Evolutionary conservation across 2,329 filamentous ascomycete genomes (phyloP).

Genomic region (Purpureocillium lavendulum): DNA sequence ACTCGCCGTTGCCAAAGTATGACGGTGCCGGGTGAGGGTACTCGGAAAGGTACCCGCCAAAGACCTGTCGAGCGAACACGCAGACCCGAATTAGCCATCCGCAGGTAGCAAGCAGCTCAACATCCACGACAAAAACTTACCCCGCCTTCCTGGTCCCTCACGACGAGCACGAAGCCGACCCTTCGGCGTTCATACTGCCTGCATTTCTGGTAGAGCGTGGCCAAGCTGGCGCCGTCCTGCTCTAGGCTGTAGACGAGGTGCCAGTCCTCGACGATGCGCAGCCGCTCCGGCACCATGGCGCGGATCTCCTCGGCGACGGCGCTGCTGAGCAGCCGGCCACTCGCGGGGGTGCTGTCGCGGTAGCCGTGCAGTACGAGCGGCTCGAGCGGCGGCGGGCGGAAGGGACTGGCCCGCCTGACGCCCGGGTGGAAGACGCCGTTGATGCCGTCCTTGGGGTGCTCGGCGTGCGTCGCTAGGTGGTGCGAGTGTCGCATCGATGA

Average conservation of each 20-base stretch:
- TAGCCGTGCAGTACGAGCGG: conserved; percentile 66
- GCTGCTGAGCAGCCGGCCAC: conserved; percentile 59
- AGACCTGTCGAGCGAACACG: conserved; percentile 45
- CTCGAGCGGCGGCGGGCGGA: conserved; percentile 82
- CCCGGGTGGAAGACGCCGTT: conserved; percentile 46
- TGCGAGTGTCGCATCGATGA: conserved; percentile 11
- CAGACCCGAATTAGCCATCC: not conserved
- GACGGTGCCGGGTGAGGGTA: conserved; percentile 70
- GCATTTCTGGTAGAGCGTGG: conserved; percentile 77
- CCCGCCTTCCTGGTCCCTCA: conserved; percentile 67
- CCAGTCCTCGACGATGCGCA: conserved; percentile 87
- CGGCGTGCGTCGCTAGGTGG: conserved; percentile 6
- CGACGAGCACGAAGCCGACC: conserved; percentile 83
- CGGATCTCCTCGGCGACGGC: conserved; percentile 88
- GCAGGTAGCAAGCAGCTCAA: not conserved
- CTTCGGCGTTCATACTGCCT: conserved; percentile 58
- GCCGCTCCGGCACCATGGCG: conserved; percentile 73
- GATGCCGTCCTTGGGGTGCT: conserved; percentile 34
- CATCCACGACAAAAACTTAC: conserved; percentile 37
- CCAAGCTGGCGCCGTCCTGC: conserved; percentile 80
- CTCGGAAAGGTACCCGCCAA: conserved; percentile 92
- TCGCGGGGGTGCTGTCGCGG: conserved; percentile 46
- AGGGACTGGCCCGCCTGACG: conserved; percentile 60
- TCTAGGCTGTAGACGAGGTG: conserved; percentile 80
- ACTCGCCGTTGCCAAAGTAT: conserved; percentile 95